Evolutionary conservation across 2,329 filamentous ascomycete species (phyloP).

Genomic region (Didymella pinodella): DNA sequence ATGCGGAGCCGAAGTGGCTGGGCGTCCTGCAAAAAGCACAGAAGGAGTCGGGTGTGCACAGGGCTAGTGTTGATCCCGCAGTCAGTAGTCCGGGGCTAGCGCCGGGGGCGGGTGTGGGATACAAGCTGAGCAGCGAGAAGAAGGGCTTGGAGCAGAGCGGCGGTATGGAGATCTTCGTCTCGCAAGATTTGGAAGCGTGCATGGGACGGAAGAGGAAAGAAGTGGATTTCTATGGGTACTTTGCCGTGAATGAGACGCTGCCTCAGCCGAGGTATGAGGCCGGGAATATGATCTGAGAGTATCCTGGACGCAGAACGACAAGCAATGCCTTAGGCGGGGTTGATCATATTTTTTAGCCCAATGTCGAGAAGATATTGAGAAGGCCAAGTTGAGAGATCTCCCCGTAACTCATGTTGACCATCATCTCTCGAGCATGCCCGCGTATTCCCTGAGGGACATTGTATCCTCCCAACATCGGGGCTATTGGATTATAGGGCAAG

Average conservation of each 20-base stretch:
- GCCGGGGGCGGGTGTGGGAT: conserved; percentile 43
- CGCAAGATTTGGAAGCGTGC: conserved; percentile 41
- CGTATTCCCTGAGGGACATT: neutral
- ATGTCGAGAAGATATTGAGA: neutral
- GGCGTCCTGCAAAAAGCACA: conserved; percentile 26
- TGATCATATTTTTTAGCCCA: neutral
- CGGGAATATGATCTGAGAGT: conserved; percentile 42
- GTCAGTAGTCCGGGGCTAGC: conserved; percentile 17
- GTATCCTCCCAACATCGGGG: neutral
- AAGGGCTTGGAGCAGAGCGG: conserved; percentile 47
- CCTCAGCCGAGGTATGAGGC: conserved; percentile 43
- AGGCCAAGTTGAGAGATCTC: neutral
- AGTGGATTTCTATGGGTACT: conserved; percentile 49
- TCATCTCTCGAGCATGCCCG: neutral
- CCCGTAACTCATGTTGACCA: neutral
- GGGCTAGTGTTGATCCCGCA: conserved; percentile 25
- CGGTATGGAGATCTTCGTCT: conserved; percentile 49
- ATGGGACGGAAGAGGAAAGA: conserved; percentile 41
- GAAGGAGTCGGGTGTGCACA: neutral
- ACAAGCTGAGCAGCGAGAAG: conserved; percentile 45
- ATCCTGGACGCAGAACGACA: neutral
- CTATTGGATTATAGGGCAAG: neutral
- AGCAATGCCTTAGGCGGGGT: neutral
- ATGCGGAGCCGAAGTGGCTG: conserved; percentile 45
- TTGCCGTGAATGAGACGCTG: conserved; percentile 45